Percentiles rank a stretch among this genome's conserved stretches.
These are phyloP conservation scores for Suillus decipiens DNA, from an alignment of 768 basidiomycete genomes.

Conservation along the genomic window DNA sequence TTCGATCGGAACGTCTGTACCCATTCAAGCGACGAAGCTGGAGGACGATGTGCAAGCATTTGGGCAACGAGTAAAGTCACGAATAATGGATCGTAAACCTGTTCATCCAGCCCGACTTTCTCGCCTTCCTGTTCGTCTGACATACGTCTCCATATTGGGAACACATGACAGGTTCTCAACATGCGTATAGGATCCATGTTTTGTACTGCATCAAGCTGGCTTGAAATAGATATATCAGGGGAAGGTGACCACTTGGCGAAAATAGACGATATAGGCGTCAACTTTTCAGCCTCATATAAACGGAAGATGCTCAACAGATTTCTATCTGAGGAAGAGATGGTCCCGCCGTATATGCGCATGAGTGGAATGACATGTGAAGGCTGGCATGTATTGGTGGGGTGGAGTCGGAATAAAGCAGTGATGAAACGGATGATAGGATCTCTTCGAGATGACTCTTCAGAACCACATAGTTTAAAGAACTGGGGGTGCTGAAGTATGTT, in stretches of 20 bases:
- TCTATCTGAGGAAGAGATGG: slow-evolving; percentile 63
- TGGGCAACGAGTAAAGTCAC: slow-evolving; percentile 66
- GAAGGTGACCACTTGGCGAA: slow-evolving; percentile 67
- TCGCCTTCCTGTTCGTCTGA: slow-evolving; percentile 35
- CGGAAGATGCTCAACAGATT: slow-evolving; percentile 73
- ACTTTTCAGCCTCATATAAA: slow-evolving; percentile 73
- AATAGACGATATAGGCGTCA: slow-evolving; percentile 62
- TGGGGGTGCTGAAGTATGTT: slow-evolving; percentile 68
- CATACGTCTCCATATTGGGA: slow-evolving; percentile 64
- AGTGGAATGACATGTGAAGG: slow-evolving; percentile 81
- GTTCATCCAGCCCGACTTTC: slow-evolving; percentile 34
- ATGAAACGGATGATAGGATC: slow-evolving; percentile 58
- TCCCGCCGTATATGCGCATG: slow-evolving; percentile 72
- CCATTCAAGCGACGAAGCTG: slow-evolving; percentile 61
- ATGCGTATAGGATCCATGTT: slow-evolving; percentile 68
- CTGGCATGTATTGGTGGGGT: slow-evolving; percentile 85
- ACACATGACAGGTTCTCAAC: slow-evolving; percentile 70
- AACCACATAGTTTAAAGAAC: slow-evolving; percentile 51
- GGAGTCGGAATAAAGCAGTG: slow-evolving; percentile 66
- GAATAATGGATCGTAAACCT: slow-evolving; percentile 81
- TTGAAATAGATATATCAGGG: slow-evolving; percentile 41
- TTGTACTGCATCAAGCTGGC: slow-evolving; percentile 65
- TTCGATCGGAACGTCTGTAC: slow-evolving; percentile 73
- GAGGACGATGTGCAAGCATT: slow-evolving; percentile 60
- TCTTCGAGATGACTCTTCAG: slow-evolving; percentile 34